Evolutionary conservation across 2,329 filamentous ascomycete species (phyloP).

Genomic region (Chrysoporthe cubensis): DNA sequence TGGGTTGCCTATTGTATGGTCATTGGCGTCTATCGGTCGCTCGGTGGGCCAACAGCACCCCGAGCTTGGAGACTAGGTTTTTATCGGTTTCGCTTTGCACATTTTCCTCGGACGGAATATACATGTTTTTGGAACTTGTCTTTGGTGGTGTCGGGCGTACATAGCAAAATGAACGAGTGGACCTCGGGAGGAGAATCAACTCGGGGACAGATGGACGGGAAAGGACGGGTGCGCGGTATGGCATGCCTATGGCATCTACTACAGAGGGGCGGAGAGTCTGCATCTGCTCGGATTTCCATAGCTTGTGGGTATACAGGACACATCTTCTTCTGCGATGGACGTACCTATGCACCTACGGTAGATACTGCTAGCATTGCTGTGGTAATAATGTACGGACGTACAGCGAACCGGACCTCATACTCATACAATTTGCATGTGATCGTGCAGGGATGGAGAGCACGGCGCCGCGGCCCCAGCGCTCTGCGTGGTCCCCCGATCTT

Average conservation of each 20-base stretch:
- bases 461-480: neutral
- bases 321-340: neutral
- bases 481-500: no score
- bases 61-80: no score
- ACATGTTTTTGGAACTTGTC: neutral
- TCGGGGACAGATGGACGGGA: neutral
- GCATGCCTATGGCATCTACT: neutral
- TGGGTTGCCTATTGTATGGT: no score
- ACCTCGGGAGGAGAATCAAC: neutral
- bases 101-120: neutral
- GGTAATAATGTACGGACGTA: no score
- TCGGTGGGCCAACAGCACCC: no score
- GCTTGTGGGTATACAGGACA: neutral
- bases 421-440: slow-evolving; percentile 22
- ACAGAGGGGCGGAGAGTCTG: neutral
- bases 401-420: no score
- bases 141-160: neutral
- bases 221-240: neutral
- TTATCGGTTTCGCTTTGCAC: neutral
- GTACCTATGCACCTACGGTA: no score
- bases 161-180: neutral
- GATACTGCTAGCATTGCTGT: no score
- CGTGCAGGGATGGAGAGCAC: neutral
- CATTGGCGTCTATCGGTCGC: no score
- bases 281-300: neutral